Base-by-base conservation (phyloP, 805 yeast genomes). In the Zygotorulaspora florentina region DNA sequence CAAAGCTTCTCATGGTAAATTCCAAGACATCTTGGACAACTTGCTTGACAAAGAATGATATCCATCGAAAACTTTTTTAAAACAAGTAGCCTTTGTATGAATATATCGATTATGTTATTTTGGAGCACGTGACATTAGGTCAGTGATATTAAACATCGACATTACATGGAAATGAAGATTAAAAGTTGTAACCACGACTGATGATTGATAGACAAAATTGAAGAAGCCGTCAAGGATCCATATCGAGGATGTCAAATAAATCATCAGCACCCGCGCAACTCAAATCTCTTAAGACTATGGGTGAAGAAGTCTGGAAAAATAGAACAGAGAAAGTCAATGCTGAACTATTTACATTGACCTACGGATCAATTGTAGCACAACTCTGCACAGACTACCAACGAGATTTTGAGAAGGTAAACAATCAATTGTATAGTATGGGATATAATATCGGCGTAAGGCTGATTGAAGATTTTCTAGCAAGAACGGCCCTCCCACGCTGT, bases 291-390 rank as follows among this genome's bases (percentile, higher is more conserved):
- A 64, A 59, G 50, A 66, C 72, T 13, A 70, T 79, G 15, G 91
- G 95, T 27, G 98, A 91, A 48, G 97, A 90, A 46, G 80, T 89
- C 39, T 91, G 97, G 96, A 88, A 87, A 67, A 83, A 80, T 60
- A 78, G 78, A 54, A 86, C 85, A 35, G 96, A 88, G 56, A 91
- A 91, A 66, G 82, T 91, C 48, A 93, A 90, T 63, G 83, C 96
- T 2, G 99, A 93, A 67, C 74, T 93, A 42, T 87, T 93, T 67
- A 87, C 96, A n/a, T 70, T 93, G 48, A 91, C 96, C 1, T 93
- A 93, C 58, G 99, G 99, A 8, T 83, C 96, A 2, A 80, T 93
- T 39, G 98, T 93, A 39, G 80, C 95, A 11, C 97, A 91, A 59
- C 70, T 93, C 43, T 89, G 96, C 62, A 79, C 83, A 47, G 98